Percentiles rank a stretch among this genome's conserved stretches.
Conservation (phyloP, 495 filamentous ascomycete species). For the Aspergillus homomorphus region DNA sequence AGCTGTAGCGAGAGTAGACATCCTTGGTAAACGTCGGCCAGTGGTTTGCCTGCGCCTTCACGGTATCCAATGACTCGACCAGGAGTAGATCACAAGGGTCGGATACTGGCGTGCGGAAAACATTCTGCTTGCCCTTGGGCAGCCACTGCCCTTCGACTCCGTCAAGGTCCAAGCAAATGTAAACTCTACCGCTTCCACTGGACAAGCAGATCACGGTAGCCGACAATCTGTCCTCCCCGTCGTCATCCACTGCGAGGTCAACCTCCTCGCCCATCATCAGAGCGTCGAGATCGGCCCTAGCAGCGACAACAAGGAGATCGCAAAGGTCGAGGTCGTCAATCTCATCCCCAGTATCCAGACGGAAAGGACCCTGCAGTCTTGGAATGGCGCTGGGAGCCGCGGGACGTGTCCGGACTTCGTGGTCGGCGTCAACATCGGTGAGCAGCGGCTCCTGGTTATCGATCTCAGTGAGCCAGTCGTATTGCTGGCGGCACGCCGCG, state of each 20-base stretch:
- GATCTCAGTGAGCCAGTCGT: constrained; percentile 78
- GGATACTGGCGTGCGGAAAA: constrained; percentile 37
- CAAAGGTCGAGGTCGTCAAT: constrained; percentile 67
- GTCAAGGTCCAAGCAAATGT: constrained; percentile 75
- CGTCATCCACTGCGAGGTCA: constrained; percentile 46
- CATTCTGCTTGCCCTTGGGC: constrained; percentile 53
- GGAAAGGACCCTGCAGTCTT: constrained; percentile 81
- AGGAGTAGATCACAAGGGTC: constrained; percentile 45
- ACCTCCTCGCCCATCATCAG: constrained; percentile 53
- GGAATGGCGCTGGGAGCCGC: constrained; percentile 67
- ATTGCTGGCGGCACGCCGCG: constrained; percentile 57
- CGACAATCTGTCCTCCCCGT: constrained; percentile 63
- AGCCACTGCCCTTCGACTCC: constrained; percentile 85
- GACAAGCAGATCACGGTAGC: constrained; percentile 71
- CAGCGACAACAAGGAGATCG: constrained; percentile 56
- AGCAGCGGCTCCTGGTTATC: constrained; percentile 67
- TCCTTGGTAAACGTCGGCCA: constrained; percentile 78
- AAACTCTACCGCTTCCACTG: constrained; percentile 67
- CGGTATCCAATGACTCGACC: constrained; percentile 59
- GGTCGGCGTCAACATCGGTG: constrained; percentile 37
- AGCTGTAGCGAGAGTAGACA: constrained; percentile 66
- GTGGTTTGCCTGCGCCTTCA: constrained; percentile 47
- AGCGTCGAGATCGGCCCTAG: constrained; percentile 50
- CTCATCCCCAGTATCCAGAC: constrained; percentile 60
- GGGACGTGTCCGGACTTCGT: constrained; percentile 71